A percentile compares a stretch with the other conserved stretches of the same genome.
These are phyloP conservation scores for Coemansia sp. DNA, from an alignment of 192 early-diverging fungal species.

Conservation along the genomic window DNA sequence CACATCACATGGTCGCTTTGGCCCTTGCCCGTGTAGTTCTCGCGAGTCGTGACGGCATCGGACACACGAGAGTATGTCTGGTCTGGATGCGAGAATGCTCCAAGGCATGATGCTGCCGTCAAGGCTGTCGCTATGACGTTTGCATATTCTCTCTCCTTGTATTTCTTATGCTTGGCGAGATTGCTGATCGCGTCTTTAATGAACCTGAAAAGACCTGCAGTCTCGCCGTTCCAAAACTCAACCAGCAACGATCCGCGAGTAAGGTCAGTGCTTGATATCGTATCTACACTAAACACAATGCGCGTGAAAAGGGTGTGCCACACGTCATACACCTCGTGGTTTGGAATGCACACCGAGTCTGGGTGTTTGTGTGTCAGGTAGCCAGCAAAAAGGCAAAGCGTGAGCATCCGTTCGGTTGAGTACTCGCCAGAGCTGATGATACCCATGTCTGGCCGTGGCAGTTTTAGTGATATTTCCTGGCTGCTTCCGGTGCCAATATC, in stretches of 20 bases:
- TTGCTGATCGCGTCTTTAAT: neutral
- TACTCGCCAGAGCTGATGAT: constrained; percentile 22
- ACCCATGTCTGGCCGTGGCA: constrained; percentile 10
- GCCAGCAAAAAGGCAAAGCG: constrained; percentile 27
- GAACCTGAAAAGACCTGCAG: neutral
- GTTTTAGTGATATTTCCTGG: constrained; percentile 1
- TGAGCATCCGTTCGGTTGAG: constrained; percentile 24
- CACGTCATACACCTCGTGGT: constrained; percentile 31
- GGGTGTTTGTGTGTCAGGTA: constrained; percentile 19
- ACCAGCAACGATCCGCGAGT: neutral
- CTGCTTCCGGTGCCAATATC: neutral
- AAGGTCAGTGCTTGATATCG: neutral
- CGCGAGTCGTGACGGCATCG: constrained; percentile 7
- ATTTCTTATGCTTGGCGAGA: neutral
- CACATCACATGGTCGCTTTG: constrained; percentile 19
- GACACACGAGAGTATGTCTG: neutral
- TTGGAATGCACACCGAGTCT: constrained; percentile 32
- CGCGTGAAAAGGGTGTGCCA: constrained; percentile 29
- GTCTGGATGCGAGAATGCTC: constrained; percentile 4
- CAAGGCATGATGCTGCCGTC: neutral
- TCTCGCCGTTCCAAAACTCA: neutral
- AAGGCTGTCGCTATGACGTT: neutral
- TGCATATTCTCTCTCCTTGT: neutral
- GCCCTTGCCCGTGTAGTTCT: constrained; percentile 18
- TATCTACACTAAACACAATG: constrained; percentile 3